Evolutionary conservation across 2,329 filamentous ascomycete species (phyloP).

Genomic region (Periconia macrospinosa): DNA sequence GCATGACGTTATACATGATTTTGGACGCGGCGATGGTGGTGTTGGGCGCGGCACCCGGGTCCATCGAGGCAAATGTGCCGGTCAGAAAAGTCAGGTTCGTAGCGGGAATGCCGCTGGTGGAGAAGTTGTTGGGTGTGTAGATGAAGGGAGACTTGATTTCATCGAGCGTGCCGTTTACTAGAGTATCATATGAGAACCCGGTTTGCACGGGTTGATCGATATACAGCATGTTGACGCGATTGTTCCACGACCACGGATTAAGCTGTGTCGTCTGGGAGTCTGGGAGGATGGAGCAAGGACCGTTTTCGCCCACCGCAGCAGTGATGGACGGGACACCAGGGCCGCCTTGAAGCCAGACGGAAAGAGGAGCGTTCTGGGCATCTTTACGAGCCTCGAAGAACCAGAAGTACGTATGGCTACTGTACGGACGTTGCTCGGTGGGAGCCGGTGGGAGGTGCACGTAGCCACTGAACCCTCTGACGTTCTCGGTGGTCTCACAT

Average conservation of each 20-base stretch:
- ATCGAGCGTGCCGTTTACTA: conserved; percentile 17
- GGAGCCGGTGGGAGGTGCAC: conserved; percentile 55
- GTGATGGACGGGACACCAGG: conserved; percentile 45
- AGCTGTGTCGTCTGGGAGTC: conserved; percentile 50
- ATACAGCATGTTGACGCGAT: conserved; percentile 59
- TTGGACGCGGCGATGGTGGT: conserved; percentile 12
- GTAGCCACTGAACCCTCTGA: conserved; percentile 60
- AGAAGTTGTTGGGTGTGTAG: conserved; percentile 18
- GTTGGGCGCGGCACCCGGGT: conserved; percentile 15
- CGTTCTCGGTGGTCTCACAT: conserved; percentile 57
- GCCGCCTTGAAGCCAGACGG: conserved; percentile 62
- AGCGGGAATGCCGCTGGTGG: conserved; percentile 29
- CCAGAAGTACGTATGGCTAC: conserved; percentile 63
- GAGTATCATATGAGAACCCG: conserved; percentile 55
- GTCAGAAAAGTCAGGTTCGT: conserved; percentile 56
- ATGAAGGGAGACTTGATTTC: conserved; percentile 1
- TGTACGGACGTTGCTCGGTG: conserved; percentile 44
- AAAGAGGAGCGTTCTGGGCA: conserved; percentile 55
- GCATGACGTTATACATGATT: conserved; percentile 14
- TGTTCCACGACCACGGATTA: conserved; percentile 64
- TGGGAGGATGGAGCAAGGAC: conserved; percentile 55
- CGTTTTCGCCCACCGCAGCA: conserved; percentile 49
- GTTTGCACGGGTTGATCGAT: conserved; percentile 64
- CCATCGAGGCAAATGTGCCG: conserved; percentile 53
- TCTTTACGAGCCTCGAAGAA: conserved; percentile 62